phyloP scores from a whole-genome alignment of 2,329 filamentous ascomycete genomes.

The Venturiaceae sp. region DNA sequence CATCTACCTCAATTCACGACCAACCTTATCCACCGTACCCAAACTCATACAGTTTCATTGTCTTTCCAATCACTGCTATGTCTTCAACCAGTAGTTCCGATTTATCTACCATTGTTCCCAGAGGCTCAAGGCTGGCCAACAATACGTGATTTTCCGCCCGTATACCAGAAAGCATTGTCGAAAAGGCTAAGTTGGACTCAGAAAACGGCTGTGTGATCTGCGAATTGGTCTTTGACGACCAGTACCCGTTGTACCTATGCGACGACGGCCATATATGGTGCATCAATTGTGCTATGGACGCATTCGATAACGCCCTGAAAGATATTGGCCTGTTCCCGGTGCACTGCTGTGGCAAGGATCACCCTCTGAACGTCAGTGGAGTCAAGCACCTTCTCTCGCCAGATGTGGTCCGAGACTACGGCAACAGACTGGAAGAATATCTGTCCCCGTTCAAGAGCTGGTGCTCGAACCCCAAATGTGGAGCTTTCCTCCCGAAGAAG shows the following conservation, averaged over 20 bases:
- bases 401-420: neutral
- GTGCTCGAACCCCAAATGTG: neutral
- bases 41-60: too few species aligned
- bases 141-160: too few species aligned
- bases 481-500: neutral
- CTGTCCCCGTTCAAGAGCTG: neutral
- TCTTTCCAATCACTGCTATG: too few species aligned
- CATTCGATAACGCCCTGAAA: neutral
- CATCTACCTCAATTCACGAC: too few species aligned
- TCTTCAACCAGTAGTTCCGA: too few species aligned
- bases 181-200: neutral
- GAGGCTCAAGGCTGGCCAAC: too few species aligned
- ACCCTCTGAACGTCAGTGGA: neutral
- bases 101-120: too few species aligned
- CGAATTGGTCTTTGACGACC: neutral
- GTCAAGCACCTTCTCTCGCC: neutral
- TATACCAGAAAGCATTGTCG: neutral
- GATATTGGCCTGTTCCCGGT: neutral
- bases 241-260: neutral
- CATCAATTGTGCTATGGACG: neutral
- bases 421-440: neutral
- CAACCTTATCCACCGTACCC: too few species aligned
- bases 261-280: neutral
- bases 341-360: neutral
- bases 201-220: neutral